phyloP scores from a whole-genome alignment of 2,329 filamentous ascomycete species.

The Tolypocladium nubicola region DNA sequence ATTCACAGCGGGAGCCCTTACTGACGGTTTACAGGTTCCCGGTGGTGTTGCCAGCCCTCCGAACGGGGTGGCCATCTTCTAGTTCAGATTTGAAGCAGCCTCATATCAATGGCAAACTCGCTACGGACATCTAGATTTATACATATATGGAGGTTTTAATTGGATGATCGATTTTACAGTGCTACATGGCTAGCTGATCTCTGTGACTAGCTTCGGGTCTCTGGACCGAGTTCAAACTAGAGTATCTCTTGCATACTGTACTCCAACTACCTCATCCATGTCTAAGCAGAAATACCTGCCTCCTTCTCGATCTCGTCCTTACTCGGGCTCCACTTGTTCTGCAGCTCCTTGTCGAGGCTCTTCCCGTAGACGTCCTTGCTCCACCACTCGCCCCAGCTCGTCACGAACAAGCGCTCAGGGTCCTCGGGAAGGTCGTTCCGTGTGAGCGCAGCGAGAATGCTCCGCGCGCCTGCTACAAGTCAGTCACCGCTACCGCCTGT shows the following conservation, averaged over 20 bases:
- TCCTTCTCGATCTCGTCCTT: slow-evolving; percentile 37
- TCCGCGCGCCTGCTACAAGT: slow-evolving; percentile 27
- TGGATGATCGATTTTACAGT: too few species aligned
- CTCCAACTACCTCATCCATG: neutral
- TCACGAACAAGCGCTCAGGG: slow-evolving; percentile 40
- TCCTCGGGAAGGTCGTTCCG: slow-evolving; percentile 37
- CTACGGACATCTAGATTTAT: too few species aligned
- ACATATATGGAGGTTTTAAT: neutral
- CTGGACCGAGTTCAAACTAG: neutral
- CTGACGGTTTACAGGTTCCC: slow-evolving; percentile 11
- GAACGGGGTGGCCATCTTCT: slow-evolving; percentile 28
- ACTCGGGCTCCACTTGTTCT: slow-evolving; percentile 40
- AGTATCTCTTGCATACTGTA: neutral
- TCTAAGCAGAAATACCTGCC: slow-evolving; percentile 12
- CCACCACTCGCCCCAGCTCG: slow-evolving; percentile 49
- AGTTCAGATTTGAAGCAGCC: neutral
- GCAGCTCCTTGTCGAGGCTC: slow-evolving; percentile 32
- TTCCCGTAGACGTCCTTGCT: slow-evolving; percentile 28
- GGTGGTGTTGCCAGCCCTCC: slow-evolving; percentile 27
- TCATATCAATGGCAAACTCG: neutral
- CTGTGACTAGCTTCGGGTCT: too few species aligned
- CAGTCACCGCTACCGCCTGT: neutral
- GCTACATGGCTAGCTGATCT: too few species aligned
- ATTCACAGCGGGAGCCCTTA: neutral
- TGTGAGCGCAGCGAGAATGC: slow-evolving; percentile 32